These are phyloP conservation scores for Cruciata laevipes DNA, from an alignment of 257 asterid genomes.

Conservation along the genomic window DNA sequence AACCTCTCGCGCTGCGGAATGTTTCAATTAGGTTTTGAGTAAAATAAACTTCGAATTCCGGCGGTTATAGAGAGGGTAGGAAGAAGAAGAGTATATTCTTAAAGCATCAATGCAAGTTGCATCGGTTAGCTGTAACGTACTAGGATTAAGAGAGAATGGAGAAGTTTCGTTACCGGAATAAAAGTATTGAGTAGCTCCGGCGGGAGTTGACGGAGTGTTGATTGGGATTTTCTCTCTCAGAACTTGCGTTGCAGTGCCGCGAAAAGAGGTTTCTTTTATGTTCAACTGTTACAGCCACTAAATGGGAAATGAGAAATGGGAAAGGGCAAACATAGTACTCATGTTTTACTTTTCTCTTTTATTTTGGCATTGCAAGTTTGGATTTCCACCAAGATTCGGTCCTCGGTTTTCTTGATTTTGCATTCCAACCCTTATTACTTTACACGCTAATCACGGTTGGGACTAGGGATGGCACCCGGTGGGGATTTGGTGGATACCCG, in stretches of 20 bases:
- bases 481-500: too few species aligned
- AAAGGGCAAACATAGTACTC: neutral
- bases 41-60: constrained; percentile 1
- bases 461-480: too few species aligned
- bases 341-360: too few species aligned
- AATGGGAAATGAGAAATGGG: constrained; percentile 6
- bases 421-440: neutral
- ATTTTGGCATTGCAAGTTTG: too few species aligned
- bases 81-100: neutral
- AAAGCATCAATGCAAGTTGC: neutral
- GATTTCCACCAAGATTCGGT: neutral
- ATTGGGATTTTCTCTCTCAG: neutral
- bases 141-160: neutral
- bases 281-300: neutral
- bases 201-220: neutral
- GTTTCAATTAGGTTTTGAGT: neutral
- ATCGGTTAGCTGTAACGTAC: neutral
- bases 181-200: neutral
- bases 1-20: neutral
- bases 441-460: too few species aligned
- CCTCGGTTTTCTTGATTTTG: neutral
- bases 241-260: constrained; percentile 1
- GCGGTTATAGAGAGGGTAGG: neutral
- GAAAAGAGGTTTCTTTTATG: constrained; percentile 1
- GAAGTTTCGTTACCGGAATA: neutral